These are phyloP conservation scores for Epichloe baconii DNA, from an alignment of 2,329 filamentous ascomycete genomes.

Conservation along the genomic window DNA sequence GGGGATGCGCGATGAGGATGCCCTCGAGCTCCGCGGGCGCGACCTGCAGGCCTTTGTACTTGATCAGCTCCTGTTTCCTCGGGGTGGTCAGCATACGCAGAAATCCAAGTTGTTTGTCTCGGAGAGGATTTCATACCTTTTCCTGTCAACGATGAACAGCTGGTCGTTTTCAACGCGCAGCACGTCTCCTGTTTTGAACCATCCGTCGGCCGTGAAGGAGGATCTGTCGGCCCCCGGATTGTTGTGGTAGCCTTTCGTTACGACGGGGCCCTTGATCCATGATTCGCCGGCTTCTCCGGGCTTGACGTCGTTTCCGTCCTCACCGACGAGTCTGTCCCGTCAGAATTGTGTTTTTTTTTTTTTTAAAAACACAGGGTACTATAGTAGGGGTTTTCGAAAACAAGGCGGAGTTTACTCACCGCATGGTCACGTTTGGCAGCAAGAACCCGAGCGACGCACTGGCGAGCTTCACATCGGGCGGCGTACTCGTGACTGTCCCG, in stretches of 20 bases:
- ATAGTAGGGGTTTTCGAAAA: neutral
- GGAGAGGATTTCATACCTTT: constrained; percentile 40
- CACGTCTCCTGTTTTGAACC: constrained; percentile 73
- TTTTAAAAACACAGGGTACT: too few relatives aligned
- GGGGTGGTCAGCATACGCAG: too few relatives aligned
- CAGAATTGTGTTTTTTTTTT: neutral
- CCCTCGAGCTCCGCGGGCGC: constrained; percentile 51
- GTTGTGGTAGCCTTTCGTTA: constrained; percentile 59
- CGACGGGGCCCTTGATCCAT: constrained; percentile 56
- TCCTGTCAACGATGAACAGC: constrained; percentile 69
- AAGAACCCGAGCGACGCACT: constrained; percentile 31
- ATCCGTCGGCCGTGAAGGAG: constrained; percentile 39
- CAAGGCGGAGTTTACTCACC: constrained; percentile 8
- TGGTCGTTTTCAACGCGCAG: constrained; percentile 56
- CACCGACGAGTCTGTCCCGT: constrained; percentile 23
- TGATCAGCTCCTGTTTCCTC: constrained; percentile 37
- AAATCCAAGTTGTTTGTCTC: too few relatives aligned
- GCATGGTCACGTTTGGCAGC: constrained; percentile 16
- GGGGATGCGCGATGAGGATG: constrained; percentile 25
- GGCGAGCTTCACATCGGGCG: constrained; percentile 25
- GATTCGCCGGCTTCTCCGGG: constrained; percentile 39
- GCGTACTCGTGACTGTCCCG: constrained; percentile 32
- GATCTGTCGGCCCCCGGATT: constrained; percentile 52
- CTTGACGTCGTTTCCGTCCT: constrained; percentile 25
- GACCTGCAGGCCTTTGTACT: constrained; percentile 50